Base-by-base conservation (phyloP, 2,329 filamentous ascomycete genomes). In the Verticillium dahliae region DNA sequence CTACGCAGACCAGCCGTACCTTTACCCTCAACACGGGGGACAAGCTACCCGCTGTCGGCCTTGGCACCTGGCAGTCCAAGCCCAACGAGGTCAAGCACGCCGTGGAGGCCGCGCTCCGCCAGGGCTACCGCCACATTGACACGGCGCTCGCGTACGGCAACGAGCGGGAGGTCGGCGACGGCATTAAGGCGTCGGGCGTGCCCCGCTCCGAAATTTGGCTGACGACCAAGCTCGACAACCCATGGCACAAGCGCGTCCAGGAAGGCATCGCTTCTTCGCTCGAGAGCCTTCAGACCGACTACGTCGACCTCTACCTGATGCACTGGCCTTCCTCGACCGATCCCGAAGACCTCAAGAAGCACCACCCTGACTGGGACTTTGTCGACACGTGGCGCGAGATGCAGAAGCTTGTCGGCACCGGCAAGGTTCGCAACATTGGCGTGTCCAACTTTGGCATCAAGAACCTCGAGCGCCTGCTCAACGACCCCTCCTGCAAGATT, bases 381-480 rank as follows among this genome's bases (percentile, higher is more conserved):
- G 81, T 90, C 69, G 87, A 95, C 76, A 95, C 91, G 33, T 96
- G 84, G 85, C 78, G 81, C 63, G 87, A 88, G 78, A 80, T 90
- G 81, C 85, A 90, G 76, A 89, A 89, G 80, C 79, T 91, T 56
- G 77, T 85, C 31, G 84, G 75, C 11, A 86, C 84, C 55, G 87
- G 88, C 73, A 90, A 91, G 76, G 90, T 90, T 59, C 84, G 82
- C 75, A 91, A 91, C 79, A 92, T 94, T 72, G 91, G 91, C 69
- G 89, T 95, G 62, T 92, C 90, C 75, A 96, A 96, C 82, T 95
- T 96, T 74, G 89, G 83, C 65, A 91, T 93, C 73, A 85, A 80
- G 74, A 90, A 95, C 76, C 79, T 95, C 41, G 89, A 94, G 81
- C 90, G 85, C 74, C 82, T 95, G 62, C 80, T 95, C 64, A 85